Conservation (phyloP, 495 filamentous ascomycete genomes). For the Cetradonia linearis region DNA sequence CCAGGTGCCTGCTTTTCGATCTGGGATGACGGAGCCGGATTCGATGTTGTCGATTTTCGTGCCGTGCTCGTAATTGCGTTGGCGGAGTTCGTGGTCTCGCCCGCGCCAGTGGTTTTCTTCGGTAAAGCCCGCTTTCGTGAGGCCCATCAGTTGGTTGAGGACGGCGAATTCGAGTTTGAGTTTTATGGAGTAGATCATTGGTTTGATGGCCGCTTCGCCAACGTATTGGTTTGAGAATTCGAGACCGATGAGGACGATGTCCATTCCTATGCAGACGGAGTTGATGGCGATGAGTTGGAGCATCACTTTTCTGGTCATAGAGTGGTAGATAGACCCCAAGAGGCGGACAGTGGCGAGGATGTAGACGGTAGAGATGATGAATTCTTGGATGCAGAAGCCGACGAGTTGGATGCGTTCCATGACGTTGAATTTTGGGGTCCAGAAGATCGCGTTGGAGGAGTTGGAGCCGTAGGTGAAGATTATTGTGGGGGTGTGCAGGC, state of each 20-base stretch:
- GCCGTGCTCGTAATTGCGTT: slow-evolving; percentile 8
- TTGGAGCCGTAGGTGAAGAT: slow-evolving; percentile 49
- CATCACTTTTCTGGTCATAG: slow-evolving; percentile 42
- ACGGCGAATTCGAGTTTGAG: slow-evolving; percentile 58
- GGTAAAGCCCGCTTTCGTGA: slow-evolving; percentile 32
- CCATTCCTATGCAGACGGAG: slow-evolving; percentile 44
- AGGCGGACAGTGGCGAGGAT: slow-evolving; percentile 46
- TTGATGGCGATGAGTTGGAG: slow-evolving; percentile 51
- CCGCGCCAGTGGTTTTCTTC: slow-evolving; percentile 27
- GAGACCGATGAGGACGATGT: slow-evolving; percentile 45
- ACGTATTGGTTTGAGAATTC: slow-evolving; percentile 48
- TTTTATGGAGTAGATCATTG: slow-evolving; percentile 54
- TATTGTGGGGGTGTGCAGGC: slow-evolving; percentile 47
- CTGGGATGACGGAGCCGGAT: not conserved
- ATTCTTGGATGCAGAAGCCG: slow-evolving; percentile 52
- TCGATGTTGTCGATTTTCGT: slow-evolving; percentile 4
- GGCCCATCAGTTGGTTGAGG: slow-evolving; percentile 35
- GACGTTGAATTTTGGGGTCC: slow-evolving; percentile 38
- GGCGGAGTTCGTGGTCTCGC: slow-evolving; percentile 12
- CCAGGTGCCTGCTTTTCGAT: slow-evolving; percentile 9
- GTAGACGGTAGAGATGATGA: slow-evolving; percentile 50
- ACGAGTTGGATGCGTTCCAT: slow-evolving; percentile 59
- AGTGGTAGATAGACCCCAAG: slow-evolving; percentile 37
- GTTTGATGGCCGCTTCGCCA: slow-evolving; percentile 51
- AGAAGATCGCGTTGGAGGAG: slow-evolving; percentile 31